Evolutionary conservation across 2,329 filamentous ascomycete species (phyloP).

Genomic region (Fusarium sp.): DNA sequence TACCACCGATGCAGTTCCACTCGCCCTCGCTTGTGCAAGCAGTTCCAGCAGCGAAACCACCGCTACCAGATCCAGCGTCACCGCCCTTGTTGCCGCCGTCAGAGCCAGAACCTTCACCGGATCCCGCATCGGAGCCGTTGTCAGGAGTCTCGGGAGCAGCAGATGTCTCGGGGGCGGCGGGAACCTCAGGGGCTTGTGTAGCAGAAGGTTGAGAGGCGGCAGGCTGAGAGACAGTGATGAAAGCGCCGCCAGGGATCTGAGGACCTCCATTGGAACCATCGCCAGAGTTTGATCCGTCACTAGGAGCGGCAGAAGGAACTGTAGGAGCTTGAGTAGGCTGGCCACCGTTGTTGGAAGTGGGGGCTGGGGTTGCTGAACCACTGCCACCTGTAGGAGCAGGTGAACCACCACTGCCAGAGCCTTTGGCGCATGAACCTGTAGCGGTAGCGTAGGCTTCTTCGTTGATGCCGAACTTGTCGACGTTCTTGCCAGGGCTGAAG

Average conservation of each 20-base stretch:
- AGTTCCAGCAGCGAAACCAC: conserved; percentile 57
- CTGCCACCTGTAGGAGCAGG: too few species aligned
- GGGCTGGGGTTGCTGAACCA: too few species aligned
- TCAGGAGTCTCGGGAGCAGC: not conserved
- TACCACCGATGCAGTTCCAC: conserved; percentile 67
- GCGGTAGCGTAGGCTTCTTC: too few species aligned
- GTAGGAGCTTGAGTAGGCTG: too few species aligned
- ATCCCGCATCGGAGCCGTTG: not conserved
- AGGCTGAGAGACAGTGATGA: conserved; percentile 53
- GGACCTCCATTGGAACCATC: not conserved
- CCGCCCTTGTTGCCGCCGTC: not conserved
- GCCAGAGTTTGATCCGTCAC: not conserved
- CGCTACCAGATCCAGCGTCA: conserved; percentile 42
- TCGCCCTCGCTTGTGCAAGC: conserved; percentile 63
- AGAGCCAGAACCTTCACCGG: not conserved
- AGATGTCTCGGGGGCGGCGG: not conserved
- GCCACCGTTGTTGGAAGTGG: too few species aligned
- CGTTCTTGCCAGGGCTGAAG: conserved; percentile 70
- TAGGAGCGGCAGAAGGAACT: not conserved
- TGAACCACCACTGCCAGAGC: too few species aligned
- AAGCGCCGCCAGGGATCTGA: conserved; percentile 55
- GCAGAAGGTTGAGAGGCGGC: conserved; percentile 1
- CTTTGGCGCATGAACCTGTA: too few species aligned
- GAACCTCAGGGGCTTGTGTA: conserved; percentile 30
- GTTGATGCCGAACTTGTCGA: conserved; percentile 58